phyloP scores from a whole-genome alignment of 2,329 filamentous ascomycete genomes.

The Alternaria postmessia region DNA sequence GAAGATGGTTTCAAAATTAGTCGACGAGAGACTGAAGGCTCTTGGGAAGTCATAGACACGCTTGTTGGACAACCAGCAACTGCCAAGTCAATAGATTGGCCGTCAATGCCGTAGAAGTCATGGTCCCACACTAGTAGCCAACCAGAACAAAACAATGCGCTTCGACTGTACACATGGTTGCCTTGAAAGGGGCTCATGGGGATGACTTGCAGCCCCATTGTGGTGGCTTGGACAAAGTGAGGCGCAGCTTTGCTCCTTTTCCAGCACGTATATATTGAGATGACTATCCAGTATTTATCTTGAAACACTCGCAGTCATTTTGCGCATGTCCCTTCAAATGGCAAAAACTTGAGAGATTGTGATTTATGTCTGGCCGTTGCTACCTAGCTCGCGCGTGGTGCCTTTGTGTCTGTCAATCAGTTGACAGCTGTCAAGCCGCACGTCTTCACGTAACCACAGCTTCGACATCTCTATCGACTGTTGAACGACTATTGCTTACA shows the following conservation, averaged over 20 bases:
- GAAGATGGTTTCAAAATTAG: slow-evolving; percentile 69
- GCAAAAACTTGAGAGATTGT: not conserved
- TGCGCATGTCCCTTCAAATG: not conserved
- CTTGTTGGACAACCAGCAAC: not conserved
- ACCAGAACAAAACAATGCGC: slow-evolving; percentile 5
- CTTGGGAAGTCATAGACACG: slow-evolving; percentile 37
- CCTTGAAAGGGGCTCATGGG: slow-evolving; percentile 24
- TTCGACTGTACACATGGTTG: slow-evolving; percentile 8
- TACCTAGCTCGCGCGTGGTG: slow-evolving; percentile 37
- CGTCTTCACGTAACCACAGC: slow-evolving; percentile 1
- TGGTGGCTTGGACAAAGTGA: slow-evolving; percentile 44
- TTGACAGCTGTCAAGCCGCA: slow-evolving; percentile 19
- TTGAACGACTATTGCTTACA: slow-evolving; percentile 29
- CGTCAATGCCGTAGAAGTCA: slow-evolving; percentile 8
- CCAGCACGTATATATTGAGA: slow-evolving; percentile 36
- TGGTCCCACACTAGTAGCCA: slow-evolving; percentile 12
- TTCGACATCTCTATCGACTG: slow-evolving; percentile 3
- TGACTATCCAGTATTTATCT: not conserved
- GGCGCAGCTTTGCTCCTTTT: slow-evolving; percentile 42
- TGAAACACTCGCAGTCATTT: not conserved
- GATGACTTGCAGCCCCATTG: slow-evolving; percentile 32
- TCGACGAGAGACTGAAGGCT: slow-evolving; percentile 71
- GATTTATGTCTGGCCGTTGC: slow-evolving; percentile 15
- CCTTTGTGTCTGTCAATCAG: slow-evolving; percentile 17
- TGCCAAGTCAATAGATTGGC: slow-evolving; percentile 10